phyloP scores from a whole-genome alignment of 31 red algal species.

The Asparagopsis taxiformis region DNA sequence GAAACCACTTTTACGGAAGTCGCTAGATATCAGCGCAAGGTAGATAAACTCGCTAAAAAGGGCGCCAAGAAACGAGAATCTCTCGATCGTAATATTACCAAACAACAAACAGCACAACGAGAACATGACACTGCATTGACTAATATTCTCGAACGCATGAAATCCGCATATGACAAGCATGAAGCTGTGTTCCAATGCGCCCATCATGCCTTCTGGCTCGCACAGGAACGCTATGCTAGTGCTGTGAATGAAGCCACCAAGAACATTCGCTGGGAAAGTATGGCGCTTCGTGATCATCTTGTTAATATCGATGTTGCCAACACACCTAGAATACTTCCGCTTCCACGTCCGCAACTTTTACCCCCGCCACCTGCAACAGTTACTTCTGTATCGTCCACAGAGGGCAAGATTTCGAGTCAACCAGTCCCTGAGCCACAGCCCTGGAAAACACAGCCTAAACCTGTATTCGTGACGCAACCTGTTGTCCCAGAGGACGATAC shows the following conservation, averaged over 20 bases:
- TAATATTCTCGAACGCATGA: slow-evolving; percentile 5
- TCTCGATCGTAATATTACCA: slow-evolving; percentile 3
- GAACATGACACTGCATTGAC: slow-evolving; percentile 2
- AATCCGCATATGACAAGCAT: slow-evolving; percentile 13
- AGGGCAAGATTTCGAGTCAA: too few species aligned
- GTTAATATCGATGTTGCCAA: slow-evolving; percentile 33
- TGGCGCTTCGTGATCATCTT: slow-evolving; percentile 50
- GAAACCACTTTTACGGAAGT: slow-evolving; percentile 17
- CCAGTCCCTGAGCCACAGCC: too few species aligned
- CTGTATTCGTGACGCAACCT: too few species aligned
- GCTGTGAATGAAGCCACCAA: slow-evolving; percentile 35
- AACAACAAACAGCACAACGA: not conserved
- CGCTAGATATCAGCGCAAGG: slow-evolving; percentile 19
- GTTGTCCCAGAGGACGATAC: too few species aligned
- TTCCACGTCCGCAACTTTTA: slow-evolving; percentile 24
- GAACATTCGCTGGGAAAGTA: slow-evolving; percentile 38
- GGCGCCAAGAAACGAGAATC: not conserved
- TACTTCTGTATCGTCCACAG: too few species aligned
- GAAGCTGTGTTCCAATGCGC: slow-evolving; percentile 58
- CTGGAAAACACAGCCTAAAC: too few species aligned
- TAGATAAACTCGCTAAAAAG: slow-evolving; percentile 12
- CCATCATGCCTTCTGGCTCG: slow-evolving; percentile 68
- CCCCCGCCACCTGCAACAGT: not conserved
- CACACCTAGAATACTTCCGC: slow-evolving; percentile 6
- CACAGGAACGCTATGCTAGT: slow-evolving; percentile 29